phyloP scores from a whole-genome alignment of 345 rosid genomes.

The Reutealis trisperma region DNA sequence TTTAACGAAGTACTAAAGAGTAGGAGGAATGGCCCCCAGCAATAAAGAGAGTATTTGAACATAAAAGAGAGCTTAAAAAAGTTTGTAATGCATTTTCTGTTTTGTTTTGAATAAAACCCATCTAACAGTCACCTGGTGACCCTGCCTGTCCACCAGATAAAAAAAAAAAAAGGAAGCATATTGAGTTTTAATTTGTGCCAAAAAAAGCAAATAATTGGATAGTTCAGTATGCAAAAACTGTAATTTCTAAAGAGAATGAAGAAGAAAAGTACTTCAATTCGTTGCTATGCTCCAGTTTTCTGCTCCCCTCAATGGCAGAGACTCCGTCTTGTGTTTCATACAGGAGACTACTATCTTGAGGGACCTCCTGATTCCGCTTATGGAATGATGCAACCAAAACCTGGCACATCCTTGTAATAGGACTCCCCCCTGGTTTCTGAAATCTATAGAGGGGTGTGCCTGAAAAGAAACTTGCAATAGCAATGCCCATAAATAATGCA shows the following conservation, averaged over 20 bases:
- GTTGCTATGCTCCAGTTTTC: slow-evolving; percentile 72
- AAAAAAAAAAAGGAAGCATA: too few species aligned
- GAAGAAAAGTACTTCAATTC: slow-evolving; percentile 51
- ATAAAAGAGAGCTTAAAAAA: too few species aligned
- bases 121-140: too few species aligned
- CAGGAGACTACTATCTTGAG: slow-evolving; percentile 59
- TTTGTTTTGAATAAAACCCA: too few species aligned
- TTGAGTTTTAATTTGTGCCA: too few species aligned
- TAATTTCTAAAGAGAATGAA: slow-evolving; percentile 1
- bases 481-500: slow-evolving; percentile 82
- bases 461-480: slow-evolving; percentile 77
- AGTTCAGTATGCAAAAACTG: slow-evolving; percentile 5
- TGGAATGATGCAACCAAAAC: slow-evolving; percentile 77
- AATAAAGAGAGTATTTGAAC: background rate
- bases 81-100: too few species aligned
- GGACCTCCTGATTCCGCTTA: slow-evolving; percentile 58
- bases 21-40: background rate
- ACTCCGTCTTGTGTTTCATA: slow-evolving; percentile 69
- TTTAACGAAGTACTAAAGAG: background rate
- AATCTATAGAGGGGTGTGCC: slow-evolving; percentile 90
- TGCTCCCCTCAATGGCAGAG: slow-evolving; percentile 74
- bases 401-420: slow-evolving; percentile 77
- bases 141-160: too few species aligned
- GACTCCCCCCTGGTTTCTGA: slow-evolving; percentile 95
- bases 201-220: background rate